Conservation (phyloP, 768 basidiomycete species). For the Termitomyces sp. region DNA sequence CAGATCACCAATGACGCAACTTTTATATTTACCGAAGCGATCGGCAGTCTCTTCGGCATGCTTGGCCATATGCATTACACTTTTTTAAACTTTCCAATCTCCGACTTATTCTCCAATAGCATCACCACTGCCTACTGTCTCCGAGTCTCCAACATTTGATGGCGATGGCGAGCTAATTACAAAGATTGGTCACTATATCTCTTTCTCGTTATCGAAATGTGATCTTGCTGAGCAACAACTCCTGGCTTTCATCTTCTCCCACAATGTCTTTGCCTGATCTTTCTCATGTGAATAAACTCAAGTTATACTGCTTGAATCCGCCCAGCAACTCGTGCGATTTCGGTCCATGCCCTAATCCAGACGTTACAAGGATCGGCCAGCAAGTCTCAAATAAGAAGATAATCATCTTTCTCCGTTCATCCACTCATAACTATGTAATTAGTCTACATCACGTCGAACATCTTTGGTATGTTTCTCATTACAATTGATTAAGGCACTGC, state of each 20-base stretch:
- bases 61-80: too few species aligned
- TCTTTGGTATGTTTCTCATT: neutral
- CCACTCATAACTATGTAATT: neutral
- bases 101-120: too few species aligned
- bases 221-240: too few species aligned
- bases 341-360: neutral
- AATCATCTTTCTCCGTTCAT: neutral
- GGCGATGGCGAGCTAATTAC: too few species aligned
- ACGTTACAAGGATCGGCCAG: constrained; percentile 1
- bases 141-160: too few species aligned
- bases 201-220: too few species aligned
- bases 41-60: too few species aligned
- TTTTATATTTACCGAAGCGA: too few species aligned
- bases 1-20: too few species aligned
- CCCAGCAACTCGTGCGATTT: neutral
- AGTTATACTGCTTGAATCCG: neutral
- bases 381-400: neutral
- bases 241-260: neutral
- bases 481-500: neutral
- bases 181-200: too few species aligned
- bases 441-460: neutral
- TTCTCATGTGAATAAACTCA: neutral
- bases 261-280: neutral
- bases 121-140: too few species aligned
- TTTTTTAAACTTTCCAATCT: too few species aligned